phyloP scores from a whole-genome alignment of 306 rosid genomes.

The Quercus robur region DNA sequence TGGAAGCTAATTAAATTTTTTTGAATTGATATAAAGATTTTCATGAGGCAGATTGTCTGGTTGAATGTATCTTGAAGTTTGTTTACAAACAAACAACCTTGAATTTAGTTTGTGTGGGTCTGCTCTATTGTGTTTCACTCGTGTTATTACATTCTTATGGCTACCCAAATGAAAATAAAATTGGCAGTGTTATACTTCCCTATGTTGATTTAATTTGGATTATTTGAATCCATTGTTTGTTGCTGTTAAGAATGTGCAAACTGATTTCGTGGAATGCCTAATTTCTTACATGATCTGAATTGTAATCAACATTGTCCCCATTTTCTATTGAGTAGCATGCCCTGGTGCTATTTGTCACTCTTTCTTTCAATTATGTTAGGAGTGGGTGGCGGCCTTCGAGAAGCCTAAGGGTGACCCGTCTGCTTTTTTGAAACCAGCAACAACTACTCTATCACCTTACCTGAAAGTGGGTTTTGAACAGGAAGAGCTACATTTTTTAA shows the following conservation, averaged over 20 bases:
- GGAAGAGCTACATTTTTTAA: conserved; percentile 6
- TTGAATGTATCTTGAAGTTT: not conserved
- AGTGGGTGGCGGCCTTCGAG: conserved; percentile 87
- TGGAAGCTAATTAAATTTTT: not conserved
- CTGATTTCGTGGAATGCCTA: conserved; percentile 17
- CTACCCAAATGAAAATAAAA: not conserved
- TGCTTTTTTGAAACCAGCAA: conserved; percentile 78
- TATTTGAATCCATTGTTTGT: not conserved
- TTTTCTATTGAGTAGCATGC: conserved; percentile 7
- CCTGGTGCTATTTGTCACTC: not conserved
- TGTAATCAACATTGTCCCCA: not conserved
- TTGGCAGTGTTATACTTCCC: not conserved
- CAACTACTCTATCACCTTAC: conserved; percentile 87
- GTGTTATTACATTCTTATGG: not conserved
- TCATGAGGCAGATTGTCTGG: not conserved
- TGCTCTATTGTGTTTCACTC: not conserved
- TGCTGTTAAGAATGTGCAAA: not conserved
- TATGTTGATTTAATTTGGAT: not conserved
- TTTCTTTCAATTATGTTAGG: conserved; percentile 31
- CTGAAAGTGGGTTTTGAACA: conserved; percentile 65
- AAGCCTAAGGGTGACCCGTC: conserved; percentile 95
- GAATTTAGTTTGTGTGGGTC: not conserved
- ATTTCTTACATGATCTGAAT: conserved; percentile 7
- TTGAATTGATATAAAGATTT: not conserved
- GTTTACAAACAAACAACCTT: not conserved